Percentiles rank a stretch among this genome's conserved stretches.
These are phyloP conservation scores for Saccharum spontaneum DNA, from an alignment of 176 grass and related monocot species.

Conservation along the genomic window DNA sequence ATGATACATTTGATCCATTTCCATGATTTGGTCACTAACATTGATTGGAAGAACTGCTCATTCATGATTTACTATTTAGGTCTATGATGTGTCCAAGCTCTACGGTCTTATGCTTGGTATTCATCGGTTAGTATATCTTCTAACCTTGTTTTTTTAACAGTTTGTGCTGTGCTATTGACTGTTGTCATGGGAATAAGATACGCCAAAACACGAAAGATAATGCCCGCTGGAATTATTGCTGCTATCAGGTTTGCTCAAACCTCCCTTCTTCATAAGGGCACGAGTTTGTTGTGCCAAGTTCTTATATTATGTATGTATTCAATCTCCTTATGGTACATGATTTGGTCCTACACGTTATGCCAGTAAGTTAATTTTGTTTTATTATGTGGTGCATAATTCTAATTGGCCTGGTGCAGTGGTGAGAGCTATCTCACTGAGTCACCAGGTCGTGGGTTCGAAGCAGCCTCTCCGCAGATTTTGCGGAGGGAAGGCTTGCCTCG, in stretches of 20 bases:
- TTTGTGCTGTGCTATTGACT: conserved; percentile 65
- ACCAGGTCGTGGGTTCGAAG: no score
- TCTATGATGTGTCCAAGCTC: not conserved
- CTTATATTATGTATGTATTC: not conserved
- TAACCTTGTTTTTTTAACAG: conserved; percentile 41
- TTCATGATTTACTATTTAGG: not conserved
- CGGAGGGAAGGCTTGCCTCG: no score
- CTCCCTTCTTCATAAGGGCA: not conserved
- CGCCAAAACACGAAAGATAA: conserved; percentile 72
- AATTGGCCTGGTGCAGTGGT: no score
- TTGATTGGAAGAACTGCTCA: not conserved
- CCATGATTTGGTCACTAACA: not conserved
- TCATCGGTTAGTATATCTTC: conserved; percentile 6
- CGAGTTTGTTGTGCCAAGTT: not conserved
- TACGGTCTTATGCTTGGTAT: not conserved
- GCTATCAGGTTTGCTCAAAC: conserved; percentile 56
- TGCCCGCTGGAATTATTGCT: conserved; percentile 86
- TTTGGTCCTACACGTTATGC: not conserved
- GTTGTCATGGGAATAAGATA: conserved; percentile 75
- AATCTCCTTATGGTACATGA: not conserved
- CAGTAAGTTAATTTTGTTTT: not conserved
- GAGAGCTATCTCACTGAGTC: no score
- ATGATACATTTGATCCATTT: not conserved
- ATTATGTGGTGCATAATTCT: not conserved
- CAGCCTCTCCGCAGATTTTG: no score